Base-by-base conservation (phyloP, 1,284 basidiomycete genomes). In the Moesziomyces parantarcticus region DNA sequence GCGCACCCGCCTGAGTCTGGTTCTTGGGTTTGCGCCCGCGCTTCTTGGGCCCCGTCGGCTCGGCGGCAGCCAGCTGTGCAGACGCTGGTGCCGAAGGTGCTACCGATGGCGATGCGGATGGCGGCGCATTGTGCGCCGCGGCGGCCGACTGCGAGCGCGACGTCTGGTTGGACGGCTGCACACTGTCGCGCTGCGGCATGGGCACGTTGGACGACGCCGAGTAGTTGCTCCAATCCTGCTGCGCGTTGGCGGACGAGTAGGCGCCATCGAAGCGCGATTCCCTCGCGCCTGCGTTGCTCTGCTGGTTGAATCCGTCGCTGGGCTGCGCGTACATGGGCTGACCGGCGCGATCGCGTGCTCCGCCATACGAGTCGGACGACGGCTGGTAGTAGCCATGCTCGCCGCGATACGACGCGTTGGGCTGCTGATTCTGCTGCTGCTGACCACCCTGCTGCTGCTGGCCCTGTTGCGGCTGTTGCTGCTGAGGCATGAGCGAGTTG, bases 221-320 rank as follows among this genome's bases (percentile, higher is more conserved):
- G 21, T 68, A 68, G 55, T 62, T 68, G 65, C 58, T 58, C 65
- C 65, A 68, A 25, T 68, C 65, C 42, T 68, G 66, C 45, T 69
- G 66, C 5, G 51, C 59, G 44, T 52, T 41, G 43, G 56, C 56
- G 13, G 66, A 62, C 16, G 66, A 58, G 52, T 62, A 63, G 52
- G 58, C 48, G 34, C 43, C 55, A 44, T 63, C 66, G 55, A 62
- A 69, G 29, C 59, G 59, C 47, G 58, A 61, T 14, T 69, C 59
- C 16, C 58, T 49, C 5, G 50, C 45, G 5, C 32, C 40, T 7
- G 13, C 47, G n/a, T 49, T 53, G 46, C 26, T 36, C 21, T 26
- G 23, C 47, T 36, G 58, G 26, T 49, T 45, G 13, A 62, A 62
- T 23, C 59, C 39, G 23, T 62, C 66, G 43, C 39, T 55, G 34